Base-by-base conservation (phyloP, 345 rosid species). In the Noccaea caerulescens region DNA sequence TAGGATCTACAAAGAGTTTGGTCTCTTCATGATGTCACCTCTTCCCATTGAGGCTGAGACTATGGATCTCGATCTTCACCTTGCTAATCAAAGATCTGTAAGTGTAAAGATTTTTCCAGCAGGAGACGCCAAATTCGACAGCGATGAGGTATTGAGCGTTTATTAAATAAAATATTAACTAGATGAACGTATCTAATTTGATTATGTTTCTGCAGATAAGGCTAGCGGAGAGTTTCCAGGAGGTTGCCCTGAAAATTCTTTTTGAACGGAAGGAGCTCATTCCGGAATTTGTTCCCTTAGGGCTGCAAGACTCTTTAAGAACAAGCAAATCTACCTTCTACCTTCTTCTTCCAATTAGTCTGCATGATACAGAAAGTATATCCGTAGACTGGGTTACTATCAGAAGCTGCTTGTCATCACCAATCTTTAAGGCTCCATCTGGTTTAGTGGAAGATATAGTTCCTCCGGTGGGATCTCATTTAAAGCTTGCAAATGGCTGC, bases 41-140 rank as follows among this genome's bases (percentile, higher is more conserved):
- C 92, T 93, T 34, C 98, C 98, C 1, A 4, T 14, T 56, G 98
- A 93, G 79, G 97, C 92, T 71, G 90, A 83, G 81, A 73, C 69
- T 77, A 71, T 93, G 87, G 81, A 87, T 54, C 62, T 88, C 10
- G 93, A 90, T 55, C 97, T 93, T 70, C 98, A 93, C 80, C 87
- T 93, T 76, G 90, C 93, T 68, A 87, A 63, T 67, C 84, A 91
- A 67, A 86, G 97, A 82, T 81, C 82, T 69, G 97, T 93, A 63
- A 54, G 42, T 76, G 81, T 89, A 55, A 84, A 78, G 79, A 82
- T 93, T 79, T 72, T 85, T 56, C 85, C 85, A 66, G 78, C 78
- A 18, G 83, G 85, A 32, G 50, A 63, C 38, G 58, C 64, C 53
- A 50, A 62, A 57, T 93, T 90, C 72, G 16, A 78, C 44, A 73